Base-by-base conservation (phyloP, 2,329 filamentous ascomycete species). In the Bimuria novae-zelandiae region DNA sequence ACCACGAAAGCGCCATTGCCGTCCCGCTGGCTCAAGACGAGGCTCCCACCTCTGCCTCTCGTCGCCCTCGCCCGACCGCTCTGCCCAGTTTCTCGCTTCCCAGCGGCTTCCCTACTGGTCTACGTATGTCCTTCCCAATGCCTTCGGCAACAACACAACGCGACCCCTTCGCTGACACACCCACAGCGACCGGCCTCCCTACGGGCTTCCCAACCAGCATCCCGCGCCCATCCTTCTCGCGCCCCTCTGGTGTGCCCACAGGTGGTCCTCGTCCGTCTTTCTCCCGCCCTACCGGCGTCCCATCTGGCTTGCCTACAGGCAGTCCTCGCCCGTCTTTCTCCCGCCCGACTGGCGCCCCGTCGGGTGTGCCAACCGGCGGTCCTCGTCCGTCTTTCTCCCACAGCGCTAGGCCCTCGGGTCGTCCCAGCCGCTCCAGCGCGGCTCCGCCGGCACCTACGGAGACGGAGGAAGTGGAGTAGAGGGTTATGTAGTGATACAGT, bases 11-110 rank as follows among this genome's bases (percentile, higher is more conserved):
- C 47, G 49, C 54, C 41, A 37, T 56, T 21, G 54, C 49, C 14
- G 54, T 30, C 3, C 54, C 54, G 3, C 14, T 56, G 22, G 54
- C 45, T 27, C 54, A 56, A 21, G 30, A 46, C n/a, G n/a, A n/a
- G 43, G 43, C 19, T 12, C 19, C 43, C 7, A 23, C 43, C 19
- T 39, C 36, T 21, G 19, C 17, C 36, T 10, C 36, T 5, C 17
- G 36, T 10, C 36, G 5, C 5, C 7, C 39, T n/a, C 27, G n/a
- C n/a, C 27, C 27, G 7, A 43, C 40, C n/a, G 40, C 25, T 21
- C 16, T 43, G 7, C 40, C 27, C 4, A 43, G n/a, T n/a, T n/a
- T 10, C 25, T 5, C 6, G 23, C 43, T 35, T 35, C 30, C 30
- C 43, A 39, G 17, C 21, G 36, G 36, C 12, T 35, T 46, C 30